Base-by-base conservation (phyloP, 1,139 yeast genomes). In the Magnusiomyces fungicola region DNA sequence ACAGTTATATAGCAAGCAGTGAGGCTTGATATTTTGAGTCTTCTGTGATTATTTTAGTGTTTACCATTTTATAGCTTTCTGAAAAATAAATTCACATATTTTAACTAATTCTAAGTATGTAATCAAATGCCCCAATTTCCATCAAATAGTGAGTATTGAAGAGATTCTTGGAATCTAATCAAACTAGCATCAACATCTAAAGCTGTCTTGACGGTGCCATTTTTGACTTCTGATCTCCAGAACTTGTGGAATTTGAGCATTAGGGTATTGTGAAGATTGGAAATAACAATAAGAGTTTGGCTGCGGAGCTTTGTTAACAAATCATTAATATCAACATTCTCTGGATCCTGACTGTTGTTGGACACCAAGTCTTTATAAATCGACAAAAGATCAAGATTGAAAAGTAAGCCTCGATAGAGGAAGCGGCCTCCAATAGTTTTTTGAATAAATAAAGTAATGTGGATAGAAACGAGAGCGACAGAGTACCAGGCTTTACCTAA, bases 81-180 rank as follows among this genome's bases (percentile, higher is more conserved):
- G 14, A 32, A 9, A 32, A 3, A 32, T n/a, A 32, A 32, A 32
- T 6, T 32, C 14, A 16, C 19, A 12, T 6, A 33, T 33, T 33
- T 6, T 9, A 6, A 34, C 19, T 16, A 5, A 4, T 16, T 16
- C 21, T 34, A 7, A 16, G 9, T n/a, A 16, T 16, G 6, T 22
- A 16, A 3, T 22, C 33, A 43, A 32, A 43, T n/a, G n/a, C 10
- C 18, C 45, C 45, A 43, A 9, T 30, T 19, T 4, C 45, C 45
- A 14, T 43, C 45, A 43, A 43, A 43, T 57, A 58, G 45, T 33
- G 39, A 58, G 39, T 21, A 46, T 58, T 56, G 60, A 55, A 29
- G 33, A 5, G 41, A 36, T 33, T 33, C 37, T 16, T 41, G 44
- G 21, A 45, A 43, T 29, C 36, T 32, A 18, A 43, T 21, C 4